A percentile compares a stretch with the other conserved stretches of the same genome.
Evolutionary conservation across 2,329 filamentous ascomycete genomes (phyloP).

Genomic region (Trichoderma sp.): DNA sequence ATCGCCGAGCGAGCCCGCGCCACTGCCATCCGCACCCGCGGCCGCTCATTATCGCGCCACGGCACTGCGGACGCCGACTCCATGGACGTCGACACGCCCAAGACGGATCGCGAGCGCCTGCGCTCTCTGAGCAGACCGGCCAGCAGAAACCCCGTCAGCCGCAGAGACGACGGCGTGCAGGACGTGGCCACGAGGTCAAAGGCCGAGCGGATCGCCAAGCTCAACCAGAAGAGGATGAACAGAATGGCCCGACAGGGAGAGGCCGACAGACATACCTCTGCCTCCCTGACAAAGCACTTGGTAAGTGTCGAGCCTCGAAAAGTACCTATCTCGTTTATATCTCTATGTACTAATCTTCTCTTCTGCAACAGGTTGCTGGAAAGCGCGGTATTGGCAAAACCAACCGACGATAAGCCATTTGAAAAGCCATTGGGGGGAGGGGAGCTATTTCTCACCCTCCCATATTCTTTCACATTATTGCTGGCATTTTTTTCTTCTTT

Average conservation of each 20-base stretch:
- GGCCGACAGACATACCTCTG: conserved; percentile 84
- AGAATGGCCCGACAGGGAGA: conserved; percentile 96
- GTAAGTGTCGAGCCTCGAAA: conserved; percentile 51
- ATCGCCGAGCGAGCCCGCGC: conserved; percentile 70
- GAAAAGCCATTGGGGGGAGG: background rate
- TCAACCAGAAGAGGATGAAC: conserved; percentile 98
- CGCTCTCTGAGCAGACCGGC: conserved; percentile 70
- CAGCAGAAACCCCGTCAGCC: conserved; percentile 64
- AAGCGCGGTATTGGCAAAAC: conserved; percentile 96
- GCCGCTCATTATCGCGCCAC: conserved; percentile 63
- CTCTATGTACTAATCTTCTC: background rate
- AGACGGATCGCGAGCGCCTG: conserved; percentile 54
- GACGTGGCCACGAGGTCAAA: conserved; percentile 65
- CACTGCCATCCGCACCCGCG: conserved; percentile 57
- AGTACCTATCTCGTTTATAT: background rate
- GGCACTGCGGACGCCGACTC: conserved; percentile 63
- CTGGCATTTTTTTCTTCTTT: background rate
- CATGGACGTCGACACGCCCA: conserved; percentile 67
- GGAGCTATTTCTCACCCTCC: background rate
- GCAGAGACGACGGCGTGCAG: conserved; percentile 73
- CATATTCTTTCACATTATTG: background rate
- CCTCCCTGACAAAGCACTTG: conserved; percentile 84
- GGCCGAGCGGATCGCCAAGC: conserved; percentile 81
- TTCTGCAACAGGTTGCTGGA: conserved; percentile 66
- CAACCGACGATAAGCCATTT: conserved; percentile 55